Percentiles rank a stretch among this genome's conserved stretches.
These are phyloP conservation scores for Naganishia cerealis DNA, from an alignment of 1,284 basidiomycete genomes.

Conservation along the genomic window DNA sequence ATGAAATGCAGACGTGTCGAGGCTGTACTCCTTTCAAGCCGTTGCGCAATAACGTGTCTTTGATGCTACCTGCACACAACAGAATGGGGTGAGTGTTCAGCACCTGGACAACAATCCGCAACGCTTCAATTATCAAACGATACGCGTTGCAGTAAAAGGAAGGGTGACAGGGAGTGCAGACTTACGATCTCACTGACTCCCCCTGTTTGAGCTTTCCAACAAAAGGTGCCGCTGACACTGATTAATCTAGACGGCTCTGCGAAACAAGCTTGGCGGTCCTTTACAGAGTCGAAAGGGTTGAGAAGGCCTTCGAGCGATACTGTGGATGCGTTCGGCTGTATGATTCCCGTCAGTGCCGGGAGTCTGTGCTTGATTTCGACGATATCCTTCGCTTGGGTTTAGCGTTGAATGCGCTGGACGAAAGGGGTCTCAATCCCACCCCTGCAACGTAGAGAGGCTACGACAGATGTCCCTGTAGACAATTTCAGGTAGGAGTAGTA, in stretches of 20 bases:
- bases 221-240: background rate
- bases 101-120: background rate
- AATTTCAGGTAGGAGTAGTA: background rate
- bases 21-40: background rate
- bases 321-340: background rate
- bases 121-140: background rate
- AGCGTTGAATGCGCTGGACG: background rate
- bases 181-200: background rate
- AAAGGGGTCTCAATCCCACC: background rate
- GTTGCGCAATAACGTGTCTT: background rate
- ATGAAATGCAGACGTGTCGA: background rate
- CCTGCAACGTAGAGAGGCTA: background rate
- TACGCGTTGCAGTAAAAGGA: background rate
- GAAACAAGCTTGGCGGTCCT: background rate
- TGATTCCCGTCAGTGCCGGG: background rate
- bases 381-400: conserved; percentile 5
- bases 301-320: background rate
- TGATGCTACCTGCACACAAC: background rate
- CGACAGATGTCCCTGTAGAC: background rate
- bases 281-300: background rate
- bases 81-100: background rate
- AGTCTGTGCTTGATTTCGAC: background rate
- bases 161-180: background rate
- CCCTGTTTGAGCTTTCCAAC: background rate
- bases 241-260: background rate